Base-by-base conservation (phyloP, 305 asterid species). In the Solanum chacoense region DNA sequence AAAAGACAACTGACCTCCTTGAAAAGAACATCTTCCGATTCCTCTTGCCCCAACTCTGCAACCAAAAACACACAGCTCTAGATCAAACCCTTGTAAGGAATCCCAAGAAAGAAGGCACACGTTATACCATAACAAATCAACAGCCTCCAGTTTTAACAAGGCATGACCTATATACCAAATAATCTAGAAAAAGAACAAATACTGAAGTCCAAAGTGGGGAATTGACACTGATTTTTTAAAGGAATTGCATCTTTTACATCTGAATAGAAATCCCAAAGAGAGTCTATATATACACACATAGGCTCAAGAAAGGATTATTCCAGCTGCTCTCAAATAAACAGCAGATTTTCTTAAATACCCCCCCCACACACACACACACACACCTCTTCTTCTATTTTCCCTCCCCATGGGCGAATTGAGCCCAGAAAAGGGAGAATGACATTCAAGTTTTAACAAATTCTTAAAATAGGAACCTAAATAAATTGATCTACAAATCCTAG, bases 21-120 rank as follows among this genome's bases (percentile, higher is more conserved):
- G 89, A 98, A 98, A 87, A 91, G 97, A 92, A 96, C 96, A 91
- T 98, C 99, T 91, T 98, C 98, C 0, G 96, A 90, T 91, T 98
- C 99, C 93, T 95, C 99, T 89, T 90, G 94, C 92, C 98, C 94
- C 91, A 98, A 88, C 90, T 94, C 99, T 98, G 99, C 92, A 94
- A 90, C 88, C 90, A 94, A 91, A 92, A 71, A 88, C 74, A 67
- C 79, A 88, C 26, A 84, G 77, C 28, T 74, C 89, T 67, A 78
- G 42, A 88, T 74, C 87, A 50, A 18, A 29, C 69, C 20, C 40
- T 83, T 3, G 40, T 36, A n/a, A 78, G 24, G 63, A 78, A 36
- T 6, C 59, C 59, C 85, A 78, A 37, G 85, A 77, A 76, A 80
- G 63, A 63, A 87, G 75, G 36, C 18, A 29, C 74, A n/a, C 63